Conservation (phyloP, 2,329 filamentous ascomycete genomes). For the Alternaria hordeiaustralica region DNA sequence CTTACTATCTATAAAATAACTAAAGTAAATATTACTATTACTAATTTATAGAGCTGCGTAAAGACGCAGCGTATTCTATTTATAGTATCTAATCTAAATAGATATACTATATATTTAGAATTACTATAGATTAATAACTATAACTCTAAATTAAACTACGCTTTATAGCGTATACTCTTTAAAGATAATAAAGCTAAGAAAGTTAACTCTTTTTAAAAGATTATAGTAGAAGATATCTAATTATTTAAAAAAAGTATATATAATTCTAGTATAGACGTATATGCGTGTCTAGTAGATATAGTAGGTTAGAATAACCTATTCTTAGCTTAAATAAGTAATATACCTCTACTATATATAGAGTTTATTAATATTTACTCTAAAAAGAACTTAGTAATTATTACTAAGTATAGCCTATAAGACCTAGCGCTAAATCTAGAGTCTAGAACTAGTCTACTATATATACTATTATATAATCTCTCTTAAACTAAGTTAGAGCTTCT, state of each 20-base stretch:
- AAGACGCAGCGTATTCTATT: background rate
- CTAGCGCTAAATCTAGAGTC: background rate
- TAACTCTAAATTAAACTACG: background rate
- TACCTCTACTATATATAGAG: background rate
- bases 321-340: background rate
- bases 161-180: background rate
- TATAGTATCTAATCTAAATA: background rate
- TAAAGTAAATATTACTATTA: no score
- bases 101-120: background rate
- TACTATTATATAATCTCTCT: background rate
- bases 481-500: background rate
- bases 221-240: background rate
- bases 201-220: background rate
- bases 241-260: background rate
- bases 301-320: background rate
- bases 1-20: background rate
- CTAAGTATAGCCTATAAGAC: background rate
- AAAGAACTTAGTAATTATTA: background rate
- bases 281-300: background rate
- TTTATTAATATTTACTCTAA: background rate
- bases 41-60: background rate
- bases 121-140: background rate
- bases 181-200: background rate
- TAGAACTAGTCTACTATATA: background rate
- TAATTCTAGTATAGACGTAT: background rate